A percentile compares a stretch with the other conserved stretches of the same genome.
Evolutionary conservation across 139 green algal species (phyloP).

Genomic region (Gonium pectorale): DNA sequence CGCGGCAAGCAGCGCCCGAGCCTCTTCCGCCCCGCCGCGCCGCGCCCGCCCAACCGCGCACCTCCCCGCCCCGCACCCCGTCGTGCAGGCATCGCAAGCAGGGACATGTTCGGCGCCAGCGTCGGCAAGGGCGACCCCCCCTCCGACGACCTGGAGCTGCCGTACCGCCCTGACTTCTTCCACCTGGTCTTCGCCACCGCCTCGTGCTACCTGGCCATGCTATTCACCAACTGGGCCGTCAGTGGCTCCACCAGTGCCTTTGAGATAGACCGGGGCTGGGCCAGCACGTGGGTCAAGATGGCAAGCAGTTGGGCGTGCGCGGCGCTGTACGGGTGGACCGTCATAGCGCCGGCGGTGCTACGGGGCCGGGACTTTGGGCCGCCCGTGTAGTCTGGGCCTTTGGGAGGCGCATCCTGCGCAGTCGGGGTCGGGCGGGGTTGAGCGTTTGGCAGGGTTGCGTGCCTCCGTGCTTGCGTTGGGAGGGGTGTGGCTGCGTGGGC

Average conservation of each 20-base stretch:
- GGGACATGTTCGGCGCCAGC: constrained; percentile 55
- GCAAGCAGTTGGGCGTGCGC: constrained; percentile 79
- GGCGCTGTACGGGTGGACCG: constrained; percentile 84
- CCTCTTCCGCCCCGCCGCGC: no score
- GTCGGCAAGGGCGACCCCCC: neutral
- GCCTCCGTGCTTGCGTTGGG: no score
- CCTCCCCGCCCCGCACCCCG: no score
- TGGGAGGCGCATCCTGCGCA: no score
- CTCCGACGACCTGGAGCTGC: constrained; percentile 50
- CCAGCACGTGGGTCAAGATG: constrained; percentile 86
- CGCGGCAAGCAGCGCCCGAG: no score
- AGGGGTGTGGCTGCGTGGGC: no score
- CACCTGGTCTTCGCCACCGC: constrained; percentile 60
- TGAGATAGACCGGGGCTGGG: constrained; percentile 71
- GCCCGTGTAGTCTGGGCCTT: neutral
- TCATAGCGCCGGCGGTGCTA: constrained; percentile 79
- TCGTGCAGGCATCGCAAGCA: constrained; percentile 35
- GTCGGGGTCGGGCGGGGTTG: no score
- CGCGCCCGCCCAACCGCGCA: no score
- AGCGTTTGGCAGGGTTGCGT: no score
- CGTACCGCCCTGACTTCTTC: constrained; percentile 84
- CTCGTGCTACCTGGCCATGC: constrained; percentile 40
- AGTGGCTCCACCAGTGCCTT: constrained; percentile 43
- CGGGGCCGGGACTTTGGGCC: constrained; percentile 72
- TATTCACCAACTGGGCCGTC: constrained; percentile 45